Conservation (phyloP, 257 asterid genomes). For the Solanum dulcamara region DNA sequence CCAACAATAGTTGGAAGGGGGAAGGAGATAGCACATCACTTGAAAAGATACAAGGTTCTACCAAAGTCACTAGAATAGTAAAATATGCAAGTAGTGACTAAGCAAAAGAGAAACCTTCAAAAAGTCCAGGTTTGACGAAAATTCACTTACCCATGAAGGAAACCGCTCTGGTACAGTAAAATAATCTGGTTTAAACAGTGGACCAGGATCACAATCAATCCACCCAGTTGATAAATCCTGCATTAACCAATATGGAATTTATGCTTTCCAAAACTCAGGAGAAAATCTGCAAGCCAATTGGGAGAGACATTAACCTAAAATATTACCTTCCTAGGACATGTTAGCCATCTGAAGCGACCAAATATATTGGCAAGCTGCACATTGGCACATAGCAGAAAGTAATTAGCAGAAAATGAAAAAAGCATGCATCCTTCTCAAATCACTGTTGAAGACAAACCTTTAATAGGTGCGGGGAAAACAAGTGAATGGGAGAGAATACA, state of each 20-base stretch:
- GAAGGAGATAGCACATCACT: neutral
- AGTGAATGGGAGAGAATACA: neutral
- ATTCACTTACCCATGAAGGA: constrained; percentile 61
- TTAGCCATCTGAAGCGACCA: constrained; percentile 80
- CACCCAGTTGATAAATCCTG: constrained; percentile 92
- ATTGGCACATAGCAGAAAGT: constrained; percentile 1
- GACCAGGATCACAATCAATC: constrained; percentile 94
- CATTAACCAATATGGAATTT: neutral
- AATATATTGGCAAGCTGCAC: constrained; percentile 76
- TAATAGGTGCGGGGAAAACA: neutral
- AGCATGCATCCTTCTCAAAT: neutral
- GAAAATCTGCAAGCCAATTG: neutral
- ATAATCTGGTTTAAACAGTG: constrained; percentile 66
- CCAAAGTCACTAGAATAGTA: neutral
- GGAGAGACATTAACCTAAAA: constrained; percentile 1
- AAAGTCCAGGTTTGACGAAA: neutral
- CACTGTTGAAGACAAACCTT: neutral
- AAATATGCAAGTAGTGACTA: neutral
- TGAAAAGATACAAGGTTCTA: neutral
- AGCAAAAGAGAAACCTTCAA: neutral
- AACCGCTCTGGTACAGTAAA: constrained; percentile 53
- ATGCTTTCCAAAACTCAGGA: neutral
- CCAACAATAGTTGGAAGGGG: neutral
- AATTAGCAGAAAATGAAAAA: neutral
- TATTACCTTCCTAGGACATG: constrained; percentile 92